Evolutionary conservation across 1,139 yeast species (phyloP), one percentile per base, ranked within the genome.

Genomic region (Torulaspora pretoriensis): DNA sequence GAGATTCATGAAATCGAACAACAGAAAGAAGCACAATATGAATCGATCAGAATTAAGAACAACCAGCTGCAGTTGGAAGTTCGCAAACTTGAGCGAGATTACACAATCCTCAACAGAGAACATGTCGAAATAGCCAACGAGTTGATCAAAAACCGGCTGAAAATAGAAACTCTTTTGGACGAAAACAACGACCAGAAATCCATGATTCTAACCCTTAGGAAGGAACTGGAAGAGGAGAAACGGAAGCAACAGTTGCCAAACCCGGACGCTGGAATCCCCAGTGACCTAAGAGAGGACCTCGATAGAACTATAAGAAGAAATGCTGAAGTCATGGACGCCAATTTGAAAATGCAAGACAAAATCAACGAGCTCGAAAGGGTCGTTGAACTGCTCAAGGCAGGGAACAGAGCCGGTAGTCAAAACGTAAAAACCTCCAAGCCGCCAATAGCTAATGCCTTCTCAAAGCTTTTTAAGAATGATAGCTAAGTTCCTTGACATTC

Each of bases 121-220:
- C 97, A 92, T 63, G 75, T 82, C 27, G 79, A 77, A 44, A 75
- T 92, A 32, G 81, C 90, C 7, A 84, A 84, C 61, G 95, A 81
- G 54, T 72, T 83, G 77, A 78, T 83, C 24, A 73, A 73, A 45
- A 81, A 80, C 35, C 74, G 83, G 50, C 70, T 82, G 36, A 73
- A 77, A 46, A 76, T 84, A 41, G 88, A 83, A 8, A 81, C 83
- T 19, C 67, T 89, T 25, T 71, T 73, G 42, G 83, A 80, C 42
- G 83, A 79, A 46, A 88, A 88, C 49, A 75, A 72, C 19, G 75
- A 75, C 37, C 68, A 89, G 48, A 67, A 71, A 45, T 60, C 67
- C 2, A 81, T 80, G 49, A 74, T 85, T 16, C 68, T 68, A 2
- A 79, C 77, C 19, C 65, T 83, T 46, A 76, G 51, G 35, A 56